phyloP scores from a whole-genome alignment of 257 asterid species.

The Nicotiana obtusifolia region DNA sequence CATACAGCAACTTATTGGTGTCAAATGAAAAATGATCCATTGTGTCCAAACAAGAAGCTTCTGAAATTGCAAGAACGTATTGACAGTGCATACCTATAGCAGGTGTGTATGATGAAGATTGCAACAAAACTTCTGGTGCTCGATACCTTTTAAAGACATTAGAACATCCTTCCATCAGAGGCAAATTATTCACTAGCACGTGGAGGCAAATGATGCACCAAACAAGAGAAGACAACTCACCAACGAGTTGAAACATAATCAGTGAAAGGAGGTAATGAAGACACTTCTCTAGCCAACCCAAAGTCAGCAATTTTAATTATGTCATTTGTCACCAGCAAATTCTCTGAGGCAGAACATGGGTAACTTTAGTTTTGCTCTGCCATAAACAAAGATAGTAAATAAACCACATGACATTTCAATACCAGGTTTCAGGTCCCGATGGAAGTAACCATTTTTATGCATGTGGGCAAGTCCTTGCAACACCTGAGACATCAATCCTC shows the following conservation, averaged over 20 bases:
- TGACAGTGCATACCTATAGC: conserved; percentile 62
- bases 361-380: background rate
- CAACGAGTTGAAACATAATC: conserved; percentile 99
- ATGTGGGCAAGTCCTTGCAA: conserved; percentile 85
- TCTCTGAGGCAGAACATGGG: conserved; percentile 45
- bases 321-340: conserved; percentile 76
- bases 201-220: background rate
- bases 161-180: conserved; percentile 16
- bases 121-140: conserved; percentile 94
- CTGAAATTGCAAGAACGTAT: background rate
- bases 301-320: conserved; percentile 88
- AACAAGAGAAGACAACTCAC: conserved; percentile 41
- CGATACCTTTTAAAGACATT: conserved; percentile 64
- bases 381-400: background rate
- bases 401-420: conserved; percentile 20
- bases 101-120: conserved; percentile 68
- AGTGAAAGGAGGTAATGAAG: conserved; percentile 86
- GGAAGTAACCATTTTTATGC: conserved; percentile 80
- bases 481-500: conserved; percentile 78
- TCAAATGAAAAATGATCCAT: background rate
- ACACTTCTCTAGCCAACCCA: conserved; percentile 94
- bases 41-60: background rate
- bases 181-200: conserved; percentile 2
- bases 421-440: conserved; percentile 98
- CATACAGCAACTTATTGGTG: background rate